Base-by-base conservation (phyloP, 371 early-diverging fungal species). In the Coemansia sp. region DNA sequence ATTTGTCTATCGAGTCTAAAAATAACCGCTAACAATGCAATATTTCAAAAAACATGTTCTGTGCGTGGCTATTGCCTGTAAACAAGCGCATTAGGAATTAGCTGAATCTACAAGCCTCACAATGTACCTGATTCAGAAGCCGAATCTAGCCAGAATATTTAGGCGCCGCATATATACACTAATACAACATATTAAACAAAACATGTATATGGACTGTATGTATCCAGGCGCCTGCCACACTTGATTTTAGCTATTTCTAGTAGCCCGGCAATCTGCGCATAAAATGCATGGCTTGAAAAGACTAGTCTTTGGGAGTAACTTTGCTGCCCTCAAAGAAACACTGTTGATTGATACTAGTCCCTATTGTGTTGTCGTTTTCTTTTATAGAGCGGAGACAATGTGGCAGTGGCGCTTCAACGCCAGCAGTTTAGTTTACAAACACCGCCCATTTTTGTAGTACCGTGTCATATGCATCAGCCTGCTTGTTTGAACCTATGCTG, bases 21-120 rank as follows among this genome's bases (percentile, higher is more conserved):
- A 44, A 44, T 44, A 44, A 44, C 44, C 44, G 44, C 16, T 5
- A 4, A 44, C 44, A 44, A 44, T 44, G n/a, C 44, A 44, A 16
- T 44, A n/a, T 44, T 44, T 44, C 6, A 5, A 44, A 25, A 44
- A 44, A 44, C 44, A 44, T 44, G n/a, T 12, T 44, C n/a, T 16
- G 44, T 30, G 54, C 25, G 26, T 53, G 54, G 54, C 54, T 53
- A 53, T 53, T 30, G 12, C n/a, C 18, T 8, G 18, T 25, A 28
- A 56, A 30, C 56, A 56, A 56, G 56, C 56, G 8, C n/a, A 56
- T 56, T 56, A 56, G 56, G 56, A 56, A 56, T 28, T 33, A 56
- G 54, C 9, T 16, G 16, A n/a, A 56, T n/a, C 9, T 18, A 18
- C 33, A 56, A 56, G 56, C 56, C 56, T 56, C 56, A 6, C 33